Evolutionary conservation across 202 grass and related monocot genomes (phyloP).

Genomic region (Panicum virgatum): DNA sequence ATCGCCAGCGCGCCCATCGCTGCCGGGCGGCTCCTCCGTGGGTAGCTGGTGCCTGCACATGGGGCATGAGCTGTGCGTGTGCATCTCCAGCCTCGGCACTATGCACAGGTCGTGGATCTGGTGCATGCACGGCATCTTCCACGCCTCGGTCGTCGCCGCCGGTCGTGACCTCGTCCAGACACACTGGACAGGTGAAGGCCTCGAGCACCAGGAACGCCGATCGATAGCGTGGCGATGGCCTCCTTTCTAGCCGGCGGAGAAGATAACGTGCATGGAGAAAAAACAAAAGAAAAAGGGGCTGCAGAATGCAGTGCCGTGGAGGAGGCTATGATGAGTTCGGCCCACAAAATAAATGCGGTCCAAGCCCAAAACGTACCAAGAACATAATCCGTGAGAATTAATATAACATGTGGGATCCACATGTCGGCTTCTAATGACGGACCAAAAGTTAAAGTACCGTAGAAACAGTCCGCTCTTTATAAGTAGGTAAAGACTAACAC

Average conservation of each 20-base stretch:
- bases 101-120: conserved; percentile 70
- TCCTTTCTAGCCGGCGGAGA: conserved; percentile 68
- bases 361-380: too few species aligned
- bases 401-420: too few species aligned
- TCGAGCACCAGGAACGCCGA: conserved; percentile 47
- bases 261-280: too few species aligned
- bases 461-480: too few species aligned
- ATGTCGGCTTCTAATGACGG: too few species aligned
- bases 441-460: too few species aligned
- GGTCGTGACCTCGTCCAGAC: conserved; percentile 66
- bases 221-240: conserved; percentile 67
- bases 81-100: conserved; percentile 72
- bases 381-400: too few species aligned
- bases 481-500: too few species aligned
- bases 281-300: too few species aligned
- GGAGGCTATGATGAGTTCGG: too few species aligned
- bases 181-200: conserved; percentile 61
- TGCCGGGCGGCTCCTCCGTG: conserved; percentile 29
- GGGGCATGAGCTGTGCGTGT: conserved; percentile 93
- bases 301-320: too few species aligned
- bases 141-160: conserved; percentile 68
- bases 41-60: conserved; percentile 86
- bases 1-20: background rate
- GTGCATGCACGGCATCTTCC: conserved; percentile 88
- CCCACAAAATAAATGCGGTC: too few species aligned